Evolutionary conservation across 768 basidiomycete species (phyloP).

Genomic region (Collybia sp.): DNA sequence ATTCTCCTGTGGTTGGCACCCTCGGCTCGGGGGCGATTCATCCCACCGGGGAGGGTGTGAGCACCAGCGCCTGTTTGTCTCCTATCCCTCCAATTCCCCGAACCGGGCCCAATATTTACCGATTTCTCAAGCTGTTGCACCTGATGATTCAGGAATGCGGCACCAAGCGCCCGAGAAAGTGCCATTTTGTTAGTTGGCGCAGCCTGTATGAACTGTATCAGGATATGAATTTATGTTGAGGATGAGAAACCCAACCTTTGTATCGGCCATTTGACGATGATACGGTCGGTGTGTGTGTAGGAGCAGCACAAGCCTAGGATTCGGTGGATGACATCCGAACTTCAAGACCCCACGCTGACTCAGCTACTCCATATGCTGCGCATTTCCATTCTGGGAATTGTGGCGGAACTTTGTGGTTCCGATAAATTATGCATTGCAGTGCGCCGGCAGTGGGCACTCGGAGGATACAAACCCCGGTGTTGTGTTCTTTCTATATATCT

Average conservation of each 20-base stretch:
- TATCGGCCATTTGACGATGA: constrained; percentile 22
- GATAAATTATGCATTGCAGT: no score
- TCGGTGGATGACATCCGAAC: no score
- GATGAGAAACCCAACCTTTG: constrained; percentile 16
- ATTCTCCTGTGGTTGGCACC: constrained; percentile 19
- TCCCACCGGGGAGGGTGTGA: constrained; percentile 26
- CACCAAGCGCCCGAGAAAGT: constrained; percentile 84
- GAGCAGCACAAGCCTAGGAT: neutral
- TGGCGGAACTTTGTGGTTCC: no score
- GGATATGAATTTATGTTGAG: neutral
- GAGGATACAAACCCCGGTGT: no score
- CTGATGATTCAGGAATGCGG: constrained; percentile 83
- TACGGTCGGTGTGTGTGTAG: neutral
- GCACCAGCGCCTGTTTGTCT: constrained; percentile 12
- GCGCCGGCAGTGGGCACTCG: no score
- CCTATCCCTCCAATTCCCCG: constrained; percentile 61
- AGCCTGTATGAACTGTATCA: constrained; percentile 15
- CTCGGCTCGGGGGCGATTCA: constrained; percentile 20
- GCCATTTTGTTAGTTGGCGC: constrained; percentile 54
- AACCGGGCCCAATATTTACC: constrained; percentile 47
- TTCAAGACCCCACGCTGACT: no score
- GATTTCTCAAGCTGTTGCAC: constrained; percentile 85
- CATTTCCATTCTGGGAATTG: no score
- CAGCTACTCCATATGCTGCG: no score
- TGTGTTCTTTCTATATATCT: no score